phyloP scores from a whole-genome alignment of 139 green algal species.

The Diplosphaera chodatii region DNA sequence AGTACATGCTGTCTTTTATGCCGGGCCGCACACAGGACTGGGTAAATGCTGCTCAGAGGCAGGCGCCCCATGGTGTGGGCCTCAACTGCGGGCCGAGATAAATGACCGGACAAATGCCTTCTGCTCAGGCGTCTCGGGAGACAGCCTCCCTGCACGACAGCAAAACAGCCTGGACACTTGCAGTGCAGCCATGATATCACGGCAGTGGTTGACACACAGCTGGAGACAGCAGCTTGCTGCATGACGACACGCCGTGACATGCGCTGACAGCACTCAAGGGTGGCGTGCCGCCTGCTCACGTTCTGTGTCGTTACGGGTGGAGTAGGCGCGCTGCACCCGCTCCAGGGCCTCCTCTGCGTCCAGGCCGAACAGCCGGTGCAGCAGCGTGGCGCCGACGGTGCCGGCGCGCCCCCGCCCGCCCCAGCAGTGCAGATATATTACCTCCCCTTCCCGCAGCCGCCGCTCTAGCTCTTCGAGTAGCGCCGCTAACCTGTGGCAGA shows the following conservation, averaged over 20 bases:
- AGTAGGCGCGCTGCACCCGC: slow-evolving; percentile 62
- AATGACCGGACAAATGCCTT: slow-evolving; percentile 44
- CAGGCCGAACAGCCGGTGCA: slow-evolving; percentile 52
- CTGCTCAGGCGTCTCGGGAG: slow-evolving; percentile 68
- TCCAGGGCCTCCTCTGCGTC: slow-evolving; percentile 60
- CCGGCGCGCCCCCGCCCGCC: slow-evolving; percentile 73
- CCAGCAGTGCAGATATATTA: slow-evolving; percentile 85
- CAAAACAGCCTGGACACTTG: too few relatives aligned
- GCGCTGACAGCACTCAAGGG: too few relatives aligned
- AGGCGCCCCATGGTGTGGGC: too few relatives aligned
- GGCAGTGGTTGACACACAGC: neutral
- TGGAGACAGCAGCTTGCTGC: neutral
- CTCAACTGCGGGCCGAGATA: slow-evolving; percentile 3
- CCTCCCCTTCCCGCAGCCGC: slow-evolving; percentile 43
- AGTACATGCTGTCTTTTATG: too few relatives aligned
- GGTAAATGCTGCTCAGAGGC: too few relatives aligned
- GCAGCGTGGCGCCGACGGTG: slow-evolving; percentile 65
- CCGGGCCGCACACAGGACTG: too few relatives aligned
- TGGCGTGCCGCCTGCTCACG: neutral
- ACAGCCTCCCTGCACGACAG: slow-evolving; percentile 19
- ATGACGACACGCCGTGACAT: too few relatives aligned
- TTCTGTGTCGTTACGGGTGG: slow-evolving; percentile 39
- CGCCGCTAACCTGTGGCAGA: slow-evolving; percentile 22
- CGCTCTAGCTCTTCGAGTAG: slow-evolving; percentile 35
- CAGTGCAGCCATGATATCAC: neutral